Conservation (phyloP, 2,329 filamentous ascomycete species). For the Hypomyces perniciosus region DNA sequence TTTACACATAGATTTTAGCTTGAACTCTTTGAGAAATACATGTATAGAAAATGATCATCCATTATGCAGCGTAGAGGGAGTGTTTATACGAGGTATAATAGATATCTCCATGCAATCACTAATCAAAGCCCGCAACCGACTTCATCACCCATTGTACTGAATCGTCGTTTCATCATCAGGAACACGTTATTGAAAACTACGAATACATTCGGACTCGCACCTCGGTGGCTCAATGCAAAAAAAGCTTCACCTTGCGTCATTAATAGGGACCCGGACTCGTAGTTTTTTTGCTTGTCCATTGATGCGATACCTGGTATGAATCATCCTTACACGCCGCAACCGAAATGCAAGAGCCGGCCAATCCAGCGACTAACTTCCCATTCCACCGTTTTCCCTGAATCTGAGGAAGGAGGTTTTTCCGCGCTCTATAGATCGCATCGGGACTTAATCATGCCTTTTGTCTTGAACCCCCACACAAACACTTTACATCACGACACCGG, state of each 20-base stretch:
- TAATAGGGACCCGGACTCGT: constrained; percentile 17
- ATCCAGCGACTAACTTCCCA: constrained; percentile 34
- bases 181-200: background rate
- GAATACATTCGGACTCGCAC: background rate
- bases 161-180: background rate
- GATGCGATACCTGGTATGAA: constrained; percentile 48
- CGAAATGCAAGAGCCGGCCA: constrained; percentile 47
- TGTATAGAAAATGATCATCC: too few species aligned
- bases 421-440: constrained; percentile 30
- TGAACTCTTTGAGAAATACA: too few species aligned
- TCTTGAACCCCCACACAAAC: constrained; percentile 25
- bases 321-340: constrained; percentile 49
- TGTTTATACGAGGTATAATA: too few species aligned
- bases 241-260: background rate
- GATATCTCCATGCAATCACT: too few species aligned
- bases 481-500: constrained; percentile 98
- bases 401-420: constrained; percentile 13
- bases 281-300: constrained; percentile 36
- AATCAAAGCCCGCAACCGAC: too few species aligned
- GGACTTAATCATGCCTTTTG: constrained; percentile 28
- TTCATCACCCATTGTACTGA: too few species aligned
- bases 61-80: too few species aligned
- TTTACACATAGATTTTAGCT: too few species aligned
- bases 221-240: too few species aligned
- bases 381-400: constrained; percentile 16